Conservation (phyloP, 108 stramenopile genomes). For the Hondaea fermentalgiana region DNA sequence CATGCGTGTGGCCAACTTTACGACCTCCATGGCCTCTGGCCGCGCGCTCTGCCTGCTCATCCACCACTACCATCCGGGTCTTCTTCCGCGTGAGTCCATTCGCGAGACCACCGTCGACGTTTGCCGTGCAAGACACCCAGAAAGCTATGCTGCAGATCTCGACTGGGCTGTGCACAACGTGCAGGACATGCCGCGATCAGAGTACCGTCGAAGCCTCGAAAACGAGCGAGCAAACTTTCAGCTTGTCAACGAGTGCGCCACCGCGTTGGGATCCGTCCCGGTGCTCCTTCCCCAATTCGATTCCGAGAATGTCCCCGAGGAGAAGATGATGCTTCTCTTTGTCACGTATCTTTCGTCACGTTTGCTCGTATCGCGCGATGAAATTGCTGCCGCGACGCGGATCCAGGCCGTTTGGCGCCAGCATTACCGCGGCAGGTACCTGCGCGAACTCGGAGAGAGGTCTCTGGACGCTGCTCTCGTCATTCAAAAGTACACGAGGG, state of each 20-base stretch:
- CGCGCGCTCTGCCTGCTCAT: constrained; percentile 69
- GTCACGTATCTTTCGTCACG: constrained; percentile 71
- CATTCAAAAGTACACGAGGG: constrained; percentile 37
- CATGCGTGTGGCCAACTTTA: constrained; percentile 57
- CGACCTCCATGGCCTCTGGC: constrained; percentile 73
- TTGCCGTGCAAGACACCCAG: not conserved
- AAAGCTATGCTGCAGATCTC: not conserved
- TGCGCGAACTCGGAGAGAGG: not conserved
- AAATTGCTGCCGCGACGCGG: constrained; percentile 51
- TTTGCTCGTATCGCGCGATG: constrained; percentile 68
- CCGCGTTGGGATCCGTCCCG: constrained; percentile 74
- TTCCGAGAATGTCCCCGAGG: constrained; percentile 60
- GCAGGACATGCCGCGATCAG: not conserved
- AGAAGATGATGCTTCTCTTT: constrained; percentile 66
- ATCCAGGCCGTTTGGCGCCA: constrained; percentile 32
- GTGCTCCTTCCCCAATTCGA: constrained; percentile 61
- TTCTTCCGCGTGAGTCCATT: constrained; percentile 53
- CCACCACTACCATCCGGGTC: constrained; percentile 75
- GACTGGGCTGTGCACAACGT: not conserved
- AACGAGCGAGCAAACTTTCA: constrained; percentile 59
- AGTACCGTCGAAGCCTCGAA: constrained; percentile 32
- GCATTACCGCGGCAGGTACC: not conserved
- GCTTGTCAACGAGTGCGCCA: constrained; percentile 48
- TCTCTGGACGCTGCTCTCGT: not conserved
- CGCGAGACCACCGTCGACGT: constrained; percentile 35